Evolutionary conservation across 2,329 filamentous ascomycete genomes (phyloP), one percentile per base, ranked within the genome.

Genomic region (Pestalotiopsis sp.): DNA sequence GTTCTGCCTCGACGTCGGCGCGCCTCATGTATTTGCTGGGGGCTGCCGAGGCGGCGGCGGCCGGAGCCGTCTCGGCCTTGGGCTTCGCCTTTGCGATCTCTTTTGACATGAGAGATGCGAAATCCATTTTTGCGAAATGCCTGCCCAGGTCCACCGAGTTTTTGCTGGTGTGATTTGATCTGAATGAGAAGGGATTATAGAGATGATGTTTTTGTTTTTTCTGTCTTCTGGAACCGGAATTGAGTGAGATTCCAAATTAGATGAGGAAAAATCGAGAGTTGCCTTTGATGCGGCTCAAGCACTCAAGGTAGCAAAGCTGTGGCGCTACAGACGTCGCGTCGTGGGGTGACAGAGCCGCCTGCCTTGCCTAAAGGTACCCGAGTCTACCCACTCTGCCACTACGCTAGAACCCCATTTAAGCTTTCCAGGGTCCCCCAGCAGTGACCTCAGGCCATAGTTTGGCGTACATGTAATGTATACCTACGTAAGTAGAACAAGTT

Each of bases 21-120:
- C 94, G 93, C 75, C 93, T 94, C 71, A 93, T 82, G 80, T 94
- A 98, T 81, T 97, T 76, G 17, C 82, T 79, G 45, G 61, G 58
- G 25, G 57, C 65, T 45, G 75, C 45, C 12, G 14, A 5, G 20
- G 59, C 13, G 45, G 74, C 45, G 25, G 12, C n/a, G 31, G 59
- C 27, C 17, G 59, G 31, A 41, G 73, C 58, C 66, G 71, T 45
- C 39, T 75, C 67, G n/a, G 77, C 56, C 36, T 76, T 80, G 71
- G 66, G 82, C 73, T 93, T 93, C 73, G 91, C 86, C 80, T 96
- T 97, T 76, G 93, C 90, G 76, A 99, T 96, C 81, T 97, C 94
- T 78, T 94, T 92, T 76, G 93, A 90, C 93, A 99, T 97, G 62
- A 99, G 85, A 45, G 94, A 89, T 70, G 94, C 94, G 84, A 99